Conservation (phyloP, 495 filamentous ascomycete genomes). For the Hypoxylon lenormandii region DNA sequence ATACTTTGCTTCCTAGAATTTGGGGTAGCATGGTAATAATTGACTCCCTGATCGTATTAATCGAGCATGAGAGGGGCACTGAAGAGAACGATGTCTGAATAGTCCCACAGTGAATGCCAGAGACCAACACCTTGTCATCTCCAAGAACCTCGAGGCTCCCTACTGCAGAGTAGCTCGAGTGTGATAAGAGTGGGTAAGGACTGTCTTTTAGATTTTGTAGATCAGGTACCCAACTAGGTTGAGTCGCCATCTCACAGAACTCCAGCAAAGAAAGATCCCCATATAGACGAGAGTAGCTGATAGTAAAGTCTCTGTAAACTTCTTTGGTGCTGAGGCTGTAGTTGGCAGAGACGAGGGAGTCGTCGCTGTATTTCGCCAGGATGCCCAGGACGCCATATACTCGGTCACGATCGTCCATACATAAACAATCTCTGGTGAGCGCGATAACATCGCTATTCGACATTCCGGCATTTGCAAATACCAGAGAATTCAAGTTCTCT, state of each 20-base stretch:
- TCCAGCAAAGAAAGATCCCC: background rate
- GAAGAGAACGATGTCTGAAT: slow-evolving; percentile 3
- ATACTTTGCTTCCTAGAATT: background rate
- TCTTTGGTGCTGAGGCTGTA: background rate
- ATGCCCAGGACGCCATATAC: slow-evolving; percentile 2
- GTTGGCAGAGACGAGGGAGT: background rate
- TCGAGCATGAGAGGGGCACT: background rate
- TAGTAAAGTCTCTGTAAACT: slow-evolving; percentile 1
- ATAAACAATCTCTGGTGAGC: background rate
- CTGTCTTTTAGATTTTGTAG: background rate
- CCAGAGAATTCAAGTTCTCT: background rate
- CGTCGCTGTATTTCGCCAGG: background rate
- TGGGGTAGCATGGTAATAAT: background rate
- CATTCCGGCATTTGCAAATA: background rate
- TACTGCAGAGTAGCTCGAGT: background rate
- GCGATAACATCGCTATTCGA: slow-evolving; percentile 1
- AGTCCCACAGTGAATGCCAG: background rate
- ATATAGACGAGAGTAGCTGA: background rate
- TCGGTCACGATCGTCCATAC: slow-evolving; percentile 2
- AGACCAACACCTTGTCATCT: background rate
- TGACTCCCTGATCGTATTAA: background rate
- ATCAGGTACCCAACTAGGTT: slow-evolving; percentile 5
- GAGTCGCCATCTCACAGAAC: slow-evolving; percentile 5
- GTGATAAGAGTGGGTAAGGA: background rate
- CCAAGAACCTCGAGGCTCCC: background rate